Base-by-base conservation (phyloP, 345 rosid species). In the Orychophragmus violaceus region DNA sequence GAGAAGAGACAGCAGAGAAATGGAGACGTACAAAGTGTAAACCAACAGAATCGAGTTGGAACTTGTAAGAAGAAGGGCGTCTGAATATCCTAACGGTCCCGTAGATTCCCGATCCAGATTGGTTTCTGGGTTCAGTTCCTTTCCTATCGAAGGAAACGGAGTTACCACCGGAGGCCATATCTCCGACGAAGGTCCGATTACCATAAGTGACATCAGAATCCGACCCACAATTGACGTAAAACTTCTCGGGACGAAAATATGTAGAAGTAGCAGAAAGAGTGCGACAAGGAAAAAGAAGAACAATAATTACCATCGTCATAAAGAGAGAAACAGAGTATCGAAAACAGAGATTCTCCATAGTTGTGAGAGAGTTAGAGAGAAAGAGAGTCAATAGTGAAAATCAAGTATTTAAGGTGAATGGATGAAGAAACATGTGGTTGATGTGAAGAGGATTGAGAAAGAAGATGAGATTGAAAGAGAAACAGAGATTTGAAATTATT, bases 221-320 rank as follows among this genome's bases (percentile, higher is more conserved):
- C 19, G 86, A 82, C 2, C 92, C 87, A 65, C 85, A 84, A 74
- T 77, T 82, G 75, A 84, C 51, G 82, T 79, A 82, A 66, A 68
- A 82, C 73, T 73, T 56, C 6, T 59, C 69, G 0, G 84, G 86
- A 23, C 14, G 78, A 61, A 73, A 35, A 53, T 81, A 78, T 21
- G 14, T 1, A 36, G 41, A 36, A 36, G 41, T 36, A 36, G 39
- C 48, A 18, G 54, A 61, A 32, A 76, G 39, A 2, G 24, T 45
- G 45, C 59, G 68, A 17, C 14, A 29, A 61, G 77, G 69, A 37
- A n/a, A n/a, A n/a, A 78, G 48, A 32, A 75, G 76, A 61, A 52
- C 7, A 55, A 5, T 10, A 37, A 19, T 19, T 16, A 28, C 0
- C 2, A 52, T 52, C 2, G 8, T 70, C 33, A 42, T 0, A 8